Evolutionary conservation across 345 rosid genomes (phyloP).

Genomic region (Limnanthes douglasii): DNA sequence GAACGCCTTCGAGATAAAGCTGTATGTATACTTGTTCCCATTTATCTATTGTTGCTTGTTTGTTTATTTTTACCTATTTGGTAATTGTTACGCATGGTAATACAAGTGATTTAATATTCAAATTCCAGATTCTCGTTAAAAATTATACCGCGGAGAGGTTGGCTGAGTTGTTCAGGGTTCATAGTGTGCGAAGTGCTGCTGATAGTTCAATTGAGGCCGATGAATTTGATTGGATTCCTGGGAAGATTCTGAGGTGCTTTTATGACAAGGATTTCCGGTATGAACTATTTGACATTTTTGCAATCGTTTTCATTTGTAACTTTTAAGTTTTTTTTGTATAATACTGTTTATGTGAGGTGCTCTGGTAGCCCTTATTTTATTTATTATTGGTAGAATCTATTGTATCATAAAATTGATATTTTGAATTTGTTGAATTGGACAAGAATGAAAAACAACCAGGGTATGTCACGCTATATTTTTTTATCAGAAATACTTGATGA

Average conservation of each 20-base stretch:
- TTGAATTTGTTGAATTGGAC: too few relatives aligned
- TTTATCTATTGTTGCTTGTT: conserved; percentile 4
- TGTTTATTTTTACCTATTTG: conserved; percentile 6
- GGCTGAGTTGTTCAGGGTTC: conserved; percentile 58
- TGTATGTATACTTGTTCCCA: conserved; percentile 28
- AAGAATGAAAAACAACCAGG: too few relatives aligned
- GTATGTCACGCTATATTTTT: too few relatives aligned
- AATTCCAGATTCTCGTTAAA: conserved; percentile 66
- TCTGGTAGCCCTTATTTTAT: too few relatives aligned
- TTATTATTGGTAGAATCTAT: too few relatives aligned
- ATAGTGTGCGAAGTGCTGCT: conserved; percentile 30
- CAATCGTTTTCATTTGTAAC: not conserved
- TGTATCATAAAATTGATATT: too few relatives aligned
- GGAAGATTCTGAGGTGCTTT: conserved; percentile 80
- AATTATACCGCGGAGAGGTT: conserved; percentile 82
- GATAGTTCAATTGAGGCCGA: conserved; percentile 27
- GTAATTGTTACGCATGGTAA: conserved; percentile 5
- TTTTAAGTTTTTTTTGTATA: conserved; percentile 1
- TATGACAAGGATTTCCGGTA: conserved; percentile 96
- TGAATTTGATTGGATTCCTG: conserved; percentile 93
- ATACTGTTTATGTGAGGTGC: too few relatives aligned
- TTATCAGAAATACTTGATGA: not conserved
- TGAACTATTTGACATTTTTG: too few relatives aligned
- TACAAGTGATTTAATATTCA: conserved; percentile 1
- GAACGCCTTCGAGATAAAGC: conserved; percentile 98